Percentiles rank a stretch among this genome's conserved stretches.
Conservation (phyloP, 1,139 yeast species). For the Hyphopichia khmerensis region DNA sequence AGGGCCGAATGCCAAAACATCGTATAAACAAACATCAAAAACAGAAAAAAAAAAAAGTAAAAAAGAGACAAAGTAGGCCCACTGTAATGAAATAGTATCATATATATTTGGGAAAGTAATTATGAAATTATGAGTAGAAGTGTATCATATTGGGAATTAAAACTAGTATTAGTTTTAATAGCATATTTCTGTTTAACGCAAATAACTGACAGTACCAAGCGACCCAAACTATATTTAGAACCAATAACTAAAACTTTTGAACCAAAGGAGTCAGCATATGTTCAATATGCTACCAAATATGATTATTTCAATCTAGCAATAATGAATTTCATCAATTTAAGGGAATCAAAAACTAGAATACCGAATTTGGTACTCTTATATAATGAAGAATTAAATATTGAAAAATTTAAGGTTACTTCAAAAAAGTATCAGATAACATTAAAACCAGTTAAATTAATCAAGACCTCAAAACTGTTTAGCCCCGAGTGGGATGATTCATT, state of each 20-base stretch:
- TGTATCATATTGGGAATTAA: background rate
- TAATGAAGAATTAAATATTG: slow-evolving; percentile 14
- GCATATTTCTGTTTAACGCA: background rate
- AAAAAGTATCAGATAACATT: slow-evolving; percentile 17
- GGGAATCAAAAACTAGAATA: slow-evolving; percentile 19
- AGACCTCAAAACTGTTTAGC: slow-evolving; percentile 11
- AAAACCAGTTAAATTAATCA: slow-evolving; percentile 18
- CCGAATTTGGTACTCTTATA: slow-evolving; percentile 28
- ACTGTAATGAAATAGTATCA: too few relatives aligned
- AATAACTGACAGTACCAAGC: background rate
- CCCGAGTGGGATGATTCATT: slow-evolving; percentile 51
- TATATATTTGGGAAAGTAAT: too few relatives aligned
- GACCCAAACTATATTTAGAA: background rate
- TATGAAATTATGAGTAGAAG: too few relatives aligned
- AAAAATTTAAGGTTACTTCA: background rate
- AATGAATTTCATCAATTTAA: slow-evolving; percentile 25
- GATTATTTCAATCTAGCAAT: slow-evolving; percentile 34
- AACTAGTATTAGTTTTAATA: background rate
- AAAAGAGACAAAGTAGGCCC: too few relatives aligned
- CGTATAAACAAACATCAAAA: too few relatives aligned
- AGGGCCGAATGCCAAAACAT: too few relatives aligned
- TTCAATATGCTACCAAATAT: slow-evolving; percentile 37
- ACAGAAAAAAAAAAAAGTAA: too few relatives aligned
- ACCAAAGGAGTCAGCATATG: slow-evolving; percentile 19
- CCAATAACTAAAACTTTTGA: background rate